Conservation (phyloP, 1,284 basidiomycete species). For the Ceratobasidium sp. region DNA sequence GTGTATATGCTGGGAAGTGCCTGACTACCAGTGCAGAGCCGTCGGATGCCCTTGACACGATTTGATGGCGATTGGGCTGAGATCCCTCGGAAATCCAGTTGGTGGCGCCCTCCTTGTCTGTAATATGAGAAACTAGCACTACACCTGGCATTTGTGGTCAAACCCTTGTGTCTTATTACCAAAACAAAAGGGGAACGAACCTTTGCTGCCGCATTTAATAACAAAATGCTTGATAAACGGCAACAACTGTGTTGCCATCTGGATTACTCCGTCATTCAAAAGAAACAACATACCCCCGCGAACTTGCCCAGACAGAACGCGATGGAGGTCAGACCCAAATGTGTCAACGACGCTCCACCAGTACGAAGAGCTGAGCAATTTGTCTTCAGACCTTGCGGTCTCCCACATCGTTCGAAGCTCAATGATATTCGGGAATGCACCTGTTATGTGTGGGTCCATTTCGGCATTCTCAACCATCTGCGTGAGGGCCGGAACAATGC, state of each 20-base stretch:
- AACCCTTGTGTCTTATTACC: not conserved
- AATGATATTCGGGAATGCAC: conserved; percentile 80
- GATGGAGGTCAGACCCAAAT: conserved; percentile 71
- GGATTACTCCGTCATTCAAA: conserved; percentile 71
- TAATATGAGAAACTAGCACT: conserved; percentile 69
- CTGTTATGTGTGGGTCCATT: conserved; percentile 60
- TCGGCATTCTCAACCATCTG: conserved; percentile 46
- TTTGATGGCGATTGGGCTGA: conserved; percentile 55
- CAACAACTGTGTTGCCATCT: conserved; percentile 81
- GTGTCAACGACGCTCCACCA: conserved; percentile 76
- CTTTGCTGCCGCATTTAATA: conserved; percentile 80
- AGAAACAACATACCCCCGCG: conserved; percentile 69
- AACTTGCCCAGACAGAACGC: conserved; percentile 70
- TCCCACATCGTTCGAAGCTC: conserved; percentile 75
- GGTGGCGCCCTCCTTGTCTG: conserved; percentile 56
- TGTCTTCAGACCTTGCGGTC: conserved; percentile 53
- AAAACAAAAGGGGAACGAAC: conserved; percentile 50
- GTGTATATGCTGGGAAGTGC: conserved; percentile 71
- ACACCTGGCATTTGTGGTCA: conserved; percentile 59
- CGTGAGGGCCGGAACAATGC: conserved; percentile 73
- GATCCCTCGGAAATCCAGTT: conserved; percentile 60
- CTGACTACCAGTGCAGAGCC: conserved; percentile 68
- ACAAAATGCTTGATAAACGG: conserved; percentile 84
- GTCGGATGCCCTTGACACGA: conserved; percentile 64
- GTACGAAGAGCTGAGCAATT: conserved; percentile 47